A percentile compares a stretch with the other conserved stretches of the same genome.
phyloP scores from a whole-genome alignment of 2,329 filamentous ascomycete species.

The Chrysoporthe austroafricana region DNA sequence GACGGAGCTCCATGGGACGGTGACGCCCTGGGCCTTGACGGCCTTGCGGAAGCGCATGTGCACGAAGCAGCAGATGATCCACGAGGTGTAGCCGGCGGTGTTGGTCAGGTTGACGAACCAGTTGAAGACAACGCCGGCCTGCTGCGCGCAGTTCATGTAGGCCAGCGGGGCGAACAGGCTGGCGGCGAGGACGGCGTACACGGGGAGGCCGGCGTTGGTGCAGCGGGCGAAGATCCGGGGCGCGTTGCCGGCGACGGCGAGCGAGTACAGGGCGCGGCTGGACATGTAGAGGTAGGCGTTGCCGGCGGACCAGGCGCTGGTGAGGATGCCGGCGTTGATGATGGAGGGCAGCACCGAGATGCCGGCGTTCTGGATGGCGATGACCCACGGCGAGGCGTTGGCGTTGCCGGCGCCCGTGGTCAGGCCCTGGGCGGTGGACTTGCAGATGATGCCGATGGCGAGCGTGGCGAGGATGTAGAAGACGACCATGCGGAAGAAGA shows the following conservation, averaged over 20 bases:
- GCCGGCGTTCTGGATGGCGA: constrained; percentile 64
- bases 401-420: constrained; percentile 38
- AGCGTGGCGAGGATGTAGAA: constrained; percentile 38
- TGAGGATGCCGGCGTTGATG: constrained; percentile 69
- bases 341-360: constrained; percentile 64
- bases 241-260: constrained; percentile 52
- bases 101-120: constrained; percentile 63
- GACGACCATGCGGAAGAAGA: constrained; percentile 39
- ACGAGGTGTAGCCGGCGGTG: constrained; percentile 56
- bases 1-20: constrained; percentile 35
- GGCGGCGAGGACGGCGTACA: constrained; percentile 44
- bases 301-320: constrained; percentile 40
- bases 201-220: constrained; percentile 49
- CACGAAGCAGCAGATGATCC: constrained; percentile 58
- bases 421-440: constrained; percentile 38
- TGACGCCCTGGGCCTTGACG: constrained; percentile 46
- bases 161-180: constrained; percentile 64
- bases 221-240: constrained; percentile 50
- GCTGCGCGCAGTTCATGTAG: constrained; percentile 65
- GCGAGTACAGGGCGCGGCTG: constrained; percentile 46
- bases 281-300: constrained; percentile 41
- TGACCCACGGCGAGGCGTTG: constrained; percentile 48
- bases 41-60: constrained; percentile 63
- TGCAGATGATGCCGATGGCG: constrained; percentile 38
- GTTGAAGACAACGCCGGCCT: constrained; percentile 62